phyloP scores from a whole-genome alignment of 371 early-diverging fungal species.

The Lichtheimia hyalospora region DNA sequence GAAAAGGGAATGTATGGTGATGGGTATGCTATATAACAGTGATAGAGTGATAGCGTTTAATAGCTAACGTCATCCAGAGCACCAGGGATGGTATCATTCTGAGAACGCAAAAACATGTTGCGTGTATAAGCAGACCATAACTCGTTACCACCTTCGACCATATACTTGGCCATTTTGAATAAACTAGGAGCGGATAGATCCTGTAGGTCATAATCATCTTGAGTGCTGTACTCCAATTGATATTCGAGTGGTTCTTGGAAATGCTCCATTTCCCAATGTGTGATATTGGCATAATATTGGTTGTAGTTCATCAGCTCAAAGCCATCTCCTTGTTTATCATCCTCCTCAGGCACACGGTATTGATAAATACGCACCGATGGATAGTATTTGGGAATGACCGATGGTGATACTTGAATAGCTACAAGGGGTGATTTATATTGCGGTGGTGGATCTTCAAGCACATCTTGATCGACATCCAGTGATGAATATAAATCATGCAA shows the following conservation, averaged over 20 bases:
- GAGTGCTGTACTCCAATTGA: conserved; percentile 58
- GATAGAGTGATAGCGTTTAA: too few species aligned
- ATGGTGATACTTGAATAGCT: conserved; percentile 67
- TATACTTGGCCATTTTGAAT: conserved; percentile 47
- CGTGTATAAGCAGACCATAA: conserved; percentile 36
- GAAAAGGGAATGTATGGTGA: too few species aligned
- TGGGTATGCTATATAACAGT: too few species aligned
- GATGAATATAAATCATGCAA: conserved; percentile 30
- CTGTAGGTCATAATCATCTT: conserved; percentile 55
- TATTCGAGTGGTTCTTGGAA: conserved; percentile 26
- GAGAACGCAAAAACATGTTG: conserved; percentile 45
- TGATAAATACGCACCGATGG: conserved; percentile 72
- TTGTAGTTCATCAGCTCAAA: conserved; percentile 28
- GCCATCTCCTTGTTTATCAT: not conserved
- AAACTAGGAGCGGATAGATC: conserved; percentile 59
- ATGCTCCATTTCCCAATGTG: conserved; percentile 34
- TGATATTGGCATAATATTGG: conserved; percentile 43
- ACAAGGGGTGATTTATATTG: conserved; percentile 28
- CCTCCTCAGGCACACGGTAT: conserved; percentile 40
- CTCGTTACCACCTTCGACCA: conserved; percentile 24
- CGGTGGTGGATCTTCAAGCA: not conserved
- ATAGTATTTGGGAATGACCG: conserved; percentile 74
- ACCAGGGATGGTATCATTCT: conserved; percentile 13
- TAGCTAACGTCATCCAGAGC: too few species aligned
- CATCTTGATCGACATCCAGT: conserved; percentile 18